These are phyloP conservation scores for Ascosphaera pollenicola DNA, from an alignment of 2,329 filamentous ascomycete species.

Conservation along the genomic window DNA sequence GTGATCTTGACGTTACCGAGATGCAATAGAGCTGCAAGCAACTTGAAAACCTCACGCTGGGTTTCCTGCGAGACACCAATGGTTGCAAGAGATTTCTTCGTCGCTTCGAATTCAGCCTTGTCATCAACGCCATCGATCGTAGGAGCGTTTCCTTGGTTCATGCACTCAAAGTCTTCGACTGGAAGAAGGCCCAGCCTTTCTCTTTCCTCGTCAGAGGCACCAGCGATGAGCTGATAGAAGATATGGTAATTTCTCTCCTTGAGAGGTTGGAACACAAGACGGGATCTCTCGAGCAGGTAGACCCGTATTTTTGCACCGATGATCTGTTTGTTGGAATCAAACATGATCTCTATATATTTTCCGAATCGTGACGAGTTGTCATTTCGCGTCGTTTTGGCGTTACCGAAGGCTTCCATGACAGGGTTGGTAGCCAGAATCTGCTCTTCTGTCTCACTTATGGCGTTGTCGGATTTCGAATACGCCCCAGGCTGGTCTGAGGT, in stretches of 20 bases:
- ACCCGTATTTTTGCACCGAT: constrained; percentile 95
- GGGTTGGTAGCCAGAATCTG: constrained; percentile 96
- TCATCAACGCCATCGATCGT: constrained; percentile 90
- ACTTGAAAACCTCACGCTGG: constrained; percentile 68
- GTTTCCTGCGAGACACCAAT: constrained; percentile 59
- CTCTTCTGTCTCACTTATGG: constrained; percentile 96
- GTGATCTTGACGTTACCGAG: constrained; percentile 94
- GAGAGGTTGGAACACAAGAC: constrained; percentile 87
- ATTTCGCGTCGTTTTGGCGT: constrained; percentile 98
- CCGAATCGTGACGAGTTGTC: constrained; percentile 98
- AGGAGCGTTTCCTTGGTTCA: constrained; percentile 85
- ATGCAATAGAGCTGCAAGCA: constrained; percentile 78
- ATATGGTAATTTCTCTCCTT: constrained; percentile 99
- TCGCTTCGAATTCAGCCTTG: constrained; percentile 78
- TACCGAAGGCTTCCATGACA: constrained; percentile 99
- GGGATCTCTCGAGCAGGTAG: constrained; percentile 83
- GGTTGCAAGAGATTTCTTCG: constrained; percentile 63
- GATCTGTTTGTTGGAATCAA: constrained; percentile 83
- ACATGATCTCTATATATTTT: constrained; percentile 99
- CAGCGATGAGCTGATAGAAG: constrained; percentile 91
- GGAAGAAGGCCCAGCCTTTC: constrained; percentile 59
- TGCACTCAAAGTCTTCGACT: constrained; percentile 80
- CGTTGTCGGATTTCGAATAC: constrained; percentile 42
- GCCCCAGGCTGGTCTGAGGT: constrained; percentile 68
- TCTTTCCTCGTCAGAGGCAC: constrained; percentile 64